A percentile compares a stretch with the other conserved stretches of the same genome.
Evolutionary conservation across 176 grass and related monocot genomes (phyloP).

Genomic region (Bonia amplexicaulis): DNA sequence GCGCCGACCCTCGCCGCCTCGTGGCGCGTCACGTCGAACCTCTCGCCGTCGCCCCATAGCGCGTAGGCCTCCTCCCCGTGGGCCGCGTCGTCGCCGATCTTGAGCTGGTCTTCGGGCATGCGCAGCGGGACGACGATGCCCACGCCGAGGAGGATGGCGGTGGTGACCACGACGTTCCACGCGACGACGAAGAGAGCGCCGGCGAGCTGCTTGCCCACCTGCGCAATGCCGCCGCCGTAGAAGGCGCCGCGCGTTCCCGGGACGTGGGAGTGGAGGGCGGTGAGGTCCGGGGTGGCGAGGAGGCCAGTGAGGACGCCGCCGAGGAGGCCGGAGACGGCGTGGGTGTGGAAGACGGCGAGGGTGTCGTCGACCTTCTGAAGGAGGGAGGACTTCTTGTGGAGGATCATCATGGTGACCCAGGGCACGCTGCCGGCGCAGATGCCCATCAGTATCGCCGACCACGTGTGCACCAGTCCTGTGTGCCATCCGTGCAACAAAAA

Average conservation of each 20-base stretch:
- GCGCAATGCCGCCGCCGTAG: slow-evolving; percentile 52
- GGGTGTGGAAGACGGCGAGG: slow-evolving; percentile 63
- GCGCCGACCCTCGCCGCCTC: slow-evolving; percentile 24
- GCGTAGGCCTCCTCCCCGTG: slow-evolving; percentile 67
- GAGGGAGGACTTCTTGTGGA: slow-evolving; percentile 56
- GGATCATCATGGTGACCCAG: slow-evolving; percentile 77
- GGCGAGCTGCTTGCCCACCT: slow-evolving; percentile 63
- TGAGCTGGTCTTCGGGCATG: slow-evolving; percentile 66
- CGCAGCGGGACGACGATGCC: slow-evolving; percentile 54
- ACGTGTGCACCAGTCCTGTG: slow-evolving; percentile 65
- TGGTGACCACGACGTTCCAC: slow-evolving; percentile 64
- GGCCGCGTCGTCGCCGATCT: slow-evolving; percentile 85
- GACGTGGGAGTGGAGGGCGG: slow-evolving; percentile 41
- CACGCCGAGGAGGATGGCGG: slow-evolving; percentile 47
- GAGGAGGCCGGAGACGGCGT: slow-evolving; percentile 40
- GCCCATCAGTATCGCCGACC: slow-evolving; percentile 80
- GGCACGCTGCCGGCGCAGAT: slow-evolving; percentile 46
- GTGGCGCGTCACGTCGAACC: slow-evolving; percentile 49
- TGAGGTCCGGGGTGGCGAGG: slow-evolving; percentile 53
- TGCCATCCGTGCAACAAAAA: neutral
- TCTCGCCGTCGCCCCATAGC: slow-evolving; percentile 95
- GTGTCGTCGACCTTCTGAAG: slow-evolving; percentile 80
- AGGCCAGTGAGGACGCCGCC: slow-evolving; percentile 68
- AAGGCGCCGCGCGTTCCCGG: slow-evolving; percentile 44
- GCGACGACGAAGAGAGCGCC: slow-evolving; percentile 51